phyloP scores from a whole-genome alignment of 371 early-diverging fungal genomes.

The Coemansia sp. region DNA sequence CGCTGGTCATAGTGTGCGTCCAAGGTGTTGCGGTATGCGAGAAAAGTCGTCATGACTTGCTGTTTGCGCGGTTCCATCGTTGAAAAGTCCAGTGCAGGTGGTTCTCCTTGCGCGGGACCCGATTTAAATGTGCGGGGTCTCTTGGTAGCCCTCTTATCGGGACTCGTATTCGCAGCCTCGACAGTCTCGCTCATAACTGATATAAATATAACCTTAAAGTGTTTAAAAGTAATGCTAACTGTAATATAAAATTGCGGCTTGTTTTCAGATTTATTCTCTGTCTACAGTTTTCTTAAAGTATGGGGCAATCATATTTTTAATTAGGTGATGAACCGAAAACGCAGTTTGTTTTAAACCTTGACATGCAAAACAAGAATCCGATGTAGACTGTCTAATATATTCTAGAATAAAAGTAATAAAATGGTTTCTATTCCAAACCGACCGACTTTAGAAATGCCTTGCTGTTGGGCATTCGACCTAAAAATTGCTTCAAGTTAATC shows the following conservation, averaged over 20 bases:
- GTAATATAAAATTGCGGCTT: no score
- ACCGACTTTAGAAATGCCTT: constrained; percentile 65
- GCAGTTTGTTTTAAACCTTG: no score
- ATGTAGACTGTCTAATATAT: no score
- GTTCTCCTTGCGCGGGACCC: neutral
- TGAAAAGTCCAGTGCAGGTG: constrained; percentile 6
- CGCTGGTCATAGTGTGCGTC: constrained; percentile 56
- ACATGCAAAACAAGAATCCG: no score
- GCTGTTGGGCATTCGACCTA: constrained; percentile 77
- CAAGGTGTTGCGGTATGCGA: constrained; percentile 30
- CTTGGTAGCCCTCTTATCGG: neutral
- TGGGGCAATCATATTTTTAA: no score
- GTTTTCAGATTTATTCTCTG: no score
- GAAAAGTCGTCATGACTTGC: constrained; percentile 16
- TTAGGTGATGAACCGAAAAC: no score
- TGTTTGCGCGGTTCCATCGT: constrained; percentile 15
- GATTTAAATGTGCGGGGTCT: neutral
- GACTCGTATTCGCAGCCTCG: neutral
- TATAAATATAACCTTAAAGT: neutral
- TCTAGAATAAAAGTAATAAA: neutral
- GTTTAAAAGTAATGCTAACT: no score
- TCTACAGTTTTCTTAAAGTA: no score
- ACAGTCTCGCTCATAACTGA: neutral
- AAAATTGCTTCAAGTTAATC: constrained; percentile 68
- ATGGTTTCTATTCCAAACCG: constrained; percentile 18